Evolutionary conservation across 805 yeast genomes (phyloP).

Genomic region (Teunomyces stri): DNA sequence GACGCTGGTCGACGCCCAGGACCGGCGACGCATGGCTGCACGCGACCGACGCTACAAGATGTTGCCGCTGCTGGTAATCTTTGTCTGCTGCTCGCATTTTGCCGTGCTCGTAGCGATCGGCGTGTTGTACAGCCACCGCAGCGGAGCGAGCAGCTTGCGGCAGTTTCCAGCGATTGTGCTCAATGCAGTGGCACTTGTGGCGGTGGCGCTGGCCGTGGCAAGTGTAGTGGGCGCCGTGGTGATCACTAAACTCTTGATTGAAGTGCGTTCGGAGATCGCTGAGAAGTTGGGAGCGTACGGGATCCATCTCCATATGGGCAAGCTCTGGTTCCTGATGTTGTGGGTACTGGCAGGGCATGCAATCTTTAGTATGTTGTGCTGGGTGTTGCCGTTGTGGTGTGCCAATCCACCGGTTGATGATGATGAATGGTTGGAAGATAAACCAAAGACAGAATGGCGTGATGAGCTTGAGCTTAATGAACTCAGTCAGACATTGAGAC

Average conservation of each 20-base stretch:
- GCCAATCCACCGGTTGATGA: constrained; percentile 42
- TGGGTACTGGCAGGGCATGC: constrained; percentile 30
- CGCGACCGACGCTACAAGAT: constrained; percentile 17
- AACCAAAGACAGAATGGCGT: no score
- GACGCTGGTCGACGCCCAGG: constrained; percentile 8
- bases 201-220: constrained; percentile 32
- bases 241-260: constrained; percentile 24
- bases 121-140: constrained; percentile 37
- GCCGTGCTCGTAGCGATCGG: constrained; percentile 27
- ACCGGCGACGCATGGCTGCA: constrained; percentile 8
- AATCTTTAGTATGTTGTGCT: constrained; percentile 25
- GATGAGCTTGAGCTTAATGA: constrained; percentile 31
- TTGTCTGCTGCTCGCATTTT: constrained; percentile 27
- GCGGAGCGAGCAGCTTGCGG: constrained; percentile 30
- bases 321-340: constrained; percentile 37
- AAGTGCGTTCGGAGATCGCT: constrained; percentile 23
- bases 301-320: constrained; percentile 41
- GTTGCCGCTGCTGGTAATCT: constrained; percentile 27
- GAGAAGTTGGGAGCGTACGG: constrained; percentile 46
- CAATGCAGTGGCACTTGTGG: constrained; percentile 35
- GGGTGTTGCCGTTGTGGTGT: constrained; percentile 49
- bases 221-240: constrained; percentile 27
- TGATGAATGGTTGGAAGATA: constrained; percentile 10
- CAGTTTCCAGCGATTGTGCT: constrained; percentile 28
- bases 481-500: constrained; percentile 36